phyloP scores from a whole-genome alignment of 805 yeast genomes.

The Barnettozyma wickerhamii region DNA sequence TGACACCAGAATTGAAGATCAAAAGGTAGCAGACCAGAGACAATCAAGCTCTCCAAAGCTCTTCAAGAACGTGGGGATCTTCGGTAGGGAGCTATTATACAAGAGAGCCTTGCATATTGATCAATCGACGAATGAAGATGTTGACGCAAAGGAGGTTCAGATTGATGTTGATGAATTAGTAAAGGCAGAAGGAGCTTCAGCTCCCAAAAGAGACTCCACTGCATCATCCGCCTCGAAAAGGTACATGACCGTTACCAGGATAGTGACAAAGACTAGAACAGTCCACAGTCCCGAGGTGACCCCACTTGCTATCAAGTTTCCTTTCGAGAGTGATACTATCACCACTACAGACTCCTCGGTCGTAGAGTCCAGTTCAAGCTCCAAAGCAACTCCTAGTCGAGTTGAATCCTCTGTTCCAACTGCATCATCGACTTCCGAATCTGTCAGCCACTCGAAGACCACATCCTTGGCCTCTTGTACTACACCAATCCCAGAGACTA shows the following conservation, averaged over 20 bases:
- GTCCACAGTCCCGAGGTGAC: background rate
- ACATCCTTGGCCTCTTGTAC: background rate
- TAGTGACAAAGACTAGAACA: conserved; percentile 1
- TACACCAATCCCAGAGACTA: background rate
- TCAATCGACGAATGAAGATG: background rate
- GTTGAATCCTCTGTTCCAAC: background rate
- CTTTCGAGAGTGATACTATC: background rate
- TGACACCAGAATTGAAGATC: too few species aligned
- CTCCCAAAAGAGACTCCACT: too few species aligned
- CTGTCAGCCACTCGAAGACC: too few species aligned
- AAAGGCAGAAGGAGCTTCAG: too few species aligned
- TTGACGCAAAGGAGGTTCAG: background rate
- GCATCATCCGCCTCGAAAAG: background rate
- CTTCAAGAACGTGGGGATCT: too few species aligned
- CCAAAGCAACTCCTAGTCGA: background rate
- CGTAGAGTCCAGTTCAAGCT: background rate
- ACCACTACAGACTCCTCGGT: background rate
- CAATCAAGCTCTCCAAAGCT: background rate
- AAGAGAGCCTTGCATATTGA: background rate
- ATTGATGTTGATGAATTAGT: too few species aligned
- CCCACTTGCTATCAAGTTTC: background rate
- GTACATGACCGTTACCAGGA: conserved; percentile 1
- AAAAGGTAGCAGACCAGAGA: too few species aligned
- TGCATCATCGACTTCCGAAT: background rate
- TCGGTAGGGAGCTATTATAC: background rate